These are phyloP conservation scores for Cymbidium sinense DNA, from an alignment of 106 monocot genomes.

Conservation along the genomic window DNA sequence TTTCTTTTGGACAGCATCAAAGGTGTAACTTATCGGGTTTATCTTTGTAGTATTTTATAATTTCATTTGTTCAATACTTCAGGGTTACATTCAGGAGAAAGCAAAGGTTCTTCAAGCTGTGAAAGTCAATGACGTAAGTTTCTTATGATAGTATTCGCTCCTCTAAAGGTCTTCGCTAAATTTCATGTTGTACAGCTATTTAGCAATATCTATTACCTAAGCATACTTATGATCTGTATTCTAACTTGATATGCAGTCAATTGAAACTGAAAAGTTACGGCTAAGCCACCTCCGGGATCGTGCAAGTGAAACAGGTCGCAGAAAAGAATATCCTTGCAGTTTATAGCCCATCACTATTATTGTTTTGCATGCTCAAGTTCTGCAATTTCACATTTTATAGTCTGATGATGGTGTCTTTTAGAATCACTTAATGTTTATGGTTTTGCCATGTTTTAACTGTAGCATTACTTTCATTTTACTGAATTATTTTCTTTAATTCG, in stretches of 20 bases:
- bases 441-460: not conserved
- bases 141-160: slow-evolving; percentile 1
- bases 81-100: slow-evolving; percentile 80
- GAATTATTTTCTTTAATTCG: not conserved
- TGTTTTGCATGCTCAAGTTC: not conserved
- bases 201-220: not conserved
- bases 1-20: not conserved
- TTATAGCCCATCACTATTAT: not conserved
- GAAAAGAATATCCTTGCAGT: slow-evolving; percentile 84
- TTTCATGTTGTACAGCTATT: not conserved
- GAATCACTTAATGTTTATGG: not conserved
- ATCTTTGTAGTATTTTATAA: not conserved
- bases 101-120: slow-evolving; percentile 64
- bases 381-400: not conserved
- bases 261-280: slow-evolving; percentile 71
- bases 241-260: slow-evolving; percentile 32
- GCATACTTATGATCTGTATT: not conserved
- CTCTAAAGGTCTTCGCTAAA: too few species aligned
- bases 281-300: slow-evolving; percentile 82
- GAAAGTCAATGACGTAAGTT: slow-evolving; percentile 84
- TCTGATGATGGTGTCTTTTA: not conserved
- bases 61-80: slow-evolving; percentile 11
- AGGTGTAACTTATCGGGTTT: not conserved
- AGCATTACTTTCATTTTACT: not conserved
- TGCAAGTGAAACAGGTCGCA: slow-evolving; percentile 84